These are phyloP conservation scores for Lanzia echinophila DNA, from an alignment of 2,329 filamentous ascomycete genomes.

Conservation along the genomic window DNA sequence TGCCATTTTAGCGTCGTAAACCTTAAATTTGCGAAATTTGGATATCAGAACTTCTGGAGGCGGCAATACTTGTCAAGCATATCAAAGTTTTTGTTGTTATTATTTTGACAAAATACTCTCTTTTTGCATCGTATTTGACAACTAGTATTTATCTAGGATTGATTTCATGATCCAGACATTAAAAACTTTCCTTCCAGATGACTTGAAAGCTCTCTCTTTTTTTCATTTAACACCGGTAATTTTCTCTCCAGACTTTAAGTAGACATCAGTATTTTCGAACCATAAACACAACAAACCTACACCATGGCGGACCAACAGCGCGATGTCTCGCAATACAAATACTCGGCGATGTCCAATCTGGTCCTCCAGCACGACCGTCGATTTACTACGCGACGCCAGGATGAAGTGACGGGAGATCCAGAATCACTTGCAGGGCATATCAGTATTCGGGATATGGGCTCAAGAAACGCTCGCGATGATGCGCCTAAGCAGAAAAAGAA, in stretches of 20 bases:
- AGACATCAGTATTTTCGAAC: constrained; percentile 17
- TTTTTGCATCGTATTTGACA: neutral
- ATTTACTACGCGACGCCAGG: constrained; percentile 84
- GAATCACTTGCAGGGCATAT: constrained; percentile 94
- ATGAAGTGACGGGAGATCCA: constrained; percentile 94
- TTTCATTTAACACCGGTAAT: no score
- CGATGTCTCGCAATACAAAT: constrained; percentile 96
- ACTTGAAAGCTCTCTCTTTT: constrained; percentile 3
- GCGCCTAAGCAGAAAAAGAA: constrained; percentile 77
- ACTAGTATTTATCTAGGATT: neutral
- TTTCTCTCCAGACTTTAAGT: no score
- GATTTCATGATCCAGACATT: constrained; percentile 3
- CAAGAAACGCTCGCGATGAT: constrained; percentile 69
- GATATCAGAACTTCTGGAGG: neutral
- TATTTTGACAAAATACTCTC: neutral
- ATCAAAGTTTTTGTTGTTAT: neutral
- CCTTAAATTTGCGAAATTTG: constrained; percentile 11
- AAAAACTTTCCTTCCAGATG: constrained; percentile 5
- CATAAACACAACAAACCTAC: constrained; percentile 16
- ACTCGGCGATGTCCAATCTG: constrained; percentile 99
- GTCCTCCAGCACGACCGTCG: constrained; percentile 98
- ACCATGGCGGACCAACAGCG: constrained; percentile 67
- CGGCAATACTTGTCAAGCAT: neutral
- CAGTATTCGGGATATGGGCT: constrained; percentile 92
- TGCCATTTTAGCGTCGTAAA: constrained; percentile 6